Evolutionary conservation across 345 rosid species (phyloP), one percentile per base, ranked within the genome.

Genomic region (Linum lewisii): DNA sequence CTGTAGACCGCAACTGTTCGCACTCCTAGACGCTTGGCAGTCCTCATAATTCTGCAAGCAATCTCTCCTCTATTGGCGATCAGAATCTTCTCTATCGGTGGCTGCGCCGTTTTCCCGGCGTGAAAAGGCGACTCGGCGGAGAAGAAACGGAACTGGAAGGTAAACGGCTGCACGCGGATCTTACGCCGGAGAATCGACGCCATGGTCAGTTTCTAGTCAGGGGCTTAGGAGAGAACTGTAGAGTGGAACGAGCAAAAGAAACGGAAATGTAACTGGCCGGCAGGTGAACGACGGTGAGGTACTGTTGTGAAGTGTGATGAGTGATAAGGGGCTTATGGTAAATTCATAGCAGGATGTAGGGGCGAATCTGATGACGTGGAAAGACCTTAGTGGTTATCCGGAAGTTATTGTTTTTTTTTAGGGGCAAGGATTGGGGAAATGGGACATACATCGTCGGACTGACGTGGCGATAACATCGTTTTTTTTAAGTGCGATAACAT

Each of bases 1-100:
- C 96, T 88, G 66, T 88, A 92, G 57, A 92, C 86, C 5, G 96
- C 95, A 3, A 92, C 90, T 3, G 95, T 86, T 25, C 80, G 79
- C 54, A 88, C 78, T 26, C 96, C 98, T 9, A 88, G 65, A 10
- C 94, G 80, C 76, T 82, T 82, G 14, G 95, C 89, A 5, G 95
- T 88, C 78, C 79, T 78, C 78, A 79, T 77, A 68, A 92, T 78
- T 74, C 95, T 71, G 75, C 95, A 86, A 63, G 97, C 95, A 24
- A 84, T 86, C 68, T 86, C 91, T 26, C 96, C 98, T 69, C 91
- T 75, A 75, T 92, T 88, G 24, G 89, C 96, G 42, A 83, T 82
- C 57, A 92, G 56, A 57, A 92, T 66, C 70, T 84, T 92, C 72
- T 92, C 95, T 42, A 92, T 78, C 34, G 34, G 63, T 61, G 25